These are phyloP conservation scores for Agaricales sp. DNA, from an alignment of 1,284 basidiomycete genomes.

Conservation along the genomic window DNA sequence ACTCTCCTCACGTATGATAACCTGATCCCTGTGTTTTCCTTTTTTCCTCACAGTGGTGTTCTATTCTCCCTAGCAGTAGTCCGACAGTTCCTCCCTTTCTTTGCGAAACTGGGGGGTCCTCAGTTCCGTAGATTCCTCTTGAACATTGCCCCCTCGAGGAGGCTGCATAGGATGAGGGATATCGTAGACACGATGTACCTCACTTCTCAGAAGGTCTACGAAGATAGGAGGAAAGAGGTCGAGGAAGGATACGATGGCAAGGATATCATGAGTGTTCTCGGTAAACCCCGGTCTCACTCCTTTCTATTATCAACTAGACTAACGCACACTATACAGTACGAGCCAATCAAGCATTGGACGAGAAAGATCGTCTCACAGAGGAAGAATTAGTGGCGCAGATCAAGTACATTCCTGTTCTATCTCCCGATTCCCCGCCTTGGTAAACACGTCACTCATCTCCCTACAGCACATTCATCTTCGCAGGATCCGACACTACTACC, in stretches of 20 bases:
- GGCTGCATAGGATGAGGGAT: conserved; percentile 20
- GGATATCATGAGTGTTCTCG: conserved; percentile 28
- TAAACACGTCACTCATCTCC: neutral
- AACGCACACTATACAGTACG: conserved; percentile 16
- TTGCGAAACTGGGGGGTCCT: conserved; percentile 17
- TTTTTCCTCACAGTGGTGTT: no score
- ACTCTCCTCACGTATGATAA: no score
- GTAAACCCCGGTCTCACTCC: neutral
- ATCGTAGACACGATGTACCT: conserved; percentile 23
- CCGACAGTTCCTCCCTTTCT: conserved; percentile 12
- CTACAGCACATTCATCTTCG: conserved; percentile 19
- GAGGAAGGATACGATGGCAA: conserved; percentile 33
- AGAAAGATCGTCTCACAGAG: conserved; percentile 20
- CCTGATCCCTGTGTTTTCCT: no score
- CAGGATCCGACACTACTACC: conserved; percentile 26
- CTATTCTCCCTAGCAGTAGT: neutral
- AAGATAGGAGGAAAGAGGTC: conserved; percentile 24
- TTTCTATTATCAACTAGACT: no score
- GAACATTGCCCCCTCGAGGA: conserved; percentile 19
- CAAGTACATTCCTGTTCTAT: conserved; percentile 13
- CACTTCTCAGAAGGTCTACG: conserved; percentile 23
- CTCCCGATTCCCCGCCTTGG: neutral
- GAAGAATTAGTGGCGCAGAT: conserved; percentile 24
- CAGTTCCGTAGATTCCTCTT: conserved; percentile 20
- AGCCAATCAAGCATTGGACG: conserved; percentile 18